phyloP scores from a whole-genome alignment of 768 basidiomycete species.

The Suillus cothurnatus region DNA sequence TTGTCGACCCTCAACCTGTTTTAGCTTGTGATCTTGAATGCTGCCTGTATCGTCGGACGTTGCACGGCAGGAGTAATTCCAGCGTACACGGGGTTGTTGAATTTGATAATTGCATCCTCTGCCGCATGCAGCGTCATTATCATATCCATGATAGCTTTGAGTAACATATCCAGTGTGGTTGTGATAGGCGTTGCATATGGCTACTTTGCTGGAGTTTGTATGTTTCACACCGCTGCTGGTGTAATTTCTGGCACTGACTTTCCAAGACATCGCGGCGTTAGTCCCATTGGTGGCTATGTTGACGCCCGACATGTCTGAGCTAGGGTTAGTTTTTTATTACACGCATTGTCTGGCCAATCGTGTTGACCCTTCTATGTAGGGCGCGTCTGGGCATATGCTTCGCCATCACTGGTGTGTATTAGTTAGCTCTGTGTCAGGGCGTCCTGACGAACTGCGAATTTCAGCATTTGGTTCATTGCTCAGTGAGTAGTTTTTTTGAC shows the following conservation, averaged over 20 bases:
- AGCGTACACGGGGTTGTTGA: slow-evolving; percentile 44
- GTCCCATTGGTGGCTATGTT: slow-evolving; percentile 47
- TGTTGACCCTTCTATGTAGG: slow-evolving; percentile 11
- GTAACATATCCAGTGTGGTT: slow-evolving; percentile 39
- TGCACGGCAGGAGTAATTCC: slow-evolving; percentile 44
- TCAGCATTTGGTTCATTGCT: slow-evolving; percentile 27
- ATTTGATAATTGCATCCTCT: slow-evolving; percentile 41
- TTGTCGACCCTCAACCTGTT: background rate
- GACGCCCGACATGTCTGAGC: slow-evolving; percentile 50
- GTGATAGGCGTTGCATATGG: slow-evolving; percentile 49
- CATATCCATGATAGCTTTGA: slow-evolving; percentile 47
- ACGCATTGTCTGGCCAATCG: background rate
- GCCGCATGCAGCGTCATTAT: slow-evolving; percentile 39
- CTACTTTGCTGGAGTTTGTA: slow-evolving; percentile 48
- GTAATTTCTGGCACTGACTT: background rate
- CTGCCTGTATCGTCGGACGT: slow-evolving; percentile 49
- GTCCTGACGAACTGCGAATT: background rate
- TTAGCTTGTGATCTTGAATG: slow-evolving; percentile 57
- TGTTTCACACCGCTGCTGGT: slow-evolving; percentile 10
- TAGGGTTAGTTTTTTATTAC: slow-evolving; percentile 42
- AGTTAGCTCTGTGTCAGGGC: background rate
- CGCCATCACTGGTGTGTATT: slow-evolving; percentile 40
- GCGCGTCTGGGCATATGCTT: slow-evolving; percentile 51
- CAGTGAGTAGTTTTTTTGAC: slow-evolving; percentile 10
- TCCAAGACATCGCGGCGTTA: slow-evolving; percentile 39